These are phyloP conservation scores for Plantago elongata DNA, from an alignment of 257 asterid genomes.

Conservation along the genomic window DNA sequence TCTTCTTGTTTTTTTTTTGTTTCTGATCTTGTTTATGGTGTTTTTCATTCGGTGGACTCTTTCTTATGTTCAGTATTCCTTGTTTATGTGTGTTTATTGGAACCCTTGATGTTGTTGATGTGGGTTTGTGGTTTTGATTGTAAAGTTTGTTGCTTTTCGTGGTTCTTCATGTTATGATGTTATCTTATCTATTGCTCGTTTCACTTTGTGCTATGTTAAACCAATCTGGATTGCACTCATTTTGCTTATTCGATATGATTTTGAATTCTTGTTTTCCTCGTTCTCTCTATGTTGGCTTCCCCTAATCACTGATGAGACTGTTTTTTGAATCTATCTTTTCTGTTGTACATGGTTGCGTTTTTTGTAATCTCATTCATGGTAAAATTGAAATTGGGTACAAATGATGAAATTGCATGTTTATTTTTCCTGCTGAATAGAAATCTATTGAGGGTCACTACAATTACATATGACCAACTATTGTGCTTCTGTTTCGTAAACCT, in stretches of 20 bases:
- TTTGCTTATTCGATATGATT: no score
- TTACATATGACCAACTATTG: not conserved
- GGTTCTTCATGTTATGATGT: not conserved
- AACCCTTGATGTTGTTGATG: no score
- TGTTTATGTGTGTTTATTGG: no score
- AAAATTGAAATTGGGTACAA: not conserved
- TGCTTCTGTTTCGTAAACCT: not conserved
- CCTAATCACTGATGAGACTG: not conserved
- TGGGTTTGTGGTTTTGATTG: no score
- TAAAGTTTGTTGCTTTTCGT: no score
- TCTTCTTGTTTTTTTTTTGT: conserved; percentile 4
- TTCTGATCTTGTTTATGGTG: conserved; percentile 9
- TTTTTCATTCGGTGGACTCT: no score
- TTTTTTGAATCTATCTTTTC: conserved; percentile 1
- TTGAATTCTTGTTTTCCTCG: no score
- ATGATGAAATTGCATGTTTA: not conserved
- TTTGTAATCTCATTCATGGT: not conserved
- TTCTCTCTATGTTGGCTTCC: no score
- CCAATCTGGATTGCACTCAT: not conserved
- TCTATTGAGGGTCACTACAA: not conserved
- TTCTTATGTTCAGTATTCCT: no score
- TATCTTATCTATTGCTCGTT: conserved; percentile 12
- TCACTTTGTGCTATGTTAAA: no score
- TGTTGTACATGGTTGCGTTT: conserved; percentile 5
- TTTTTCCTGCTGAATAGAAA: not conserved